Percentiles rank a stretch among this genome's conserved stretches.
Evolutionary conservation across 2,329 filamentous ascomycete genomes (phyloP).

Genomic region (Colletotrichum sp.): DNA sequence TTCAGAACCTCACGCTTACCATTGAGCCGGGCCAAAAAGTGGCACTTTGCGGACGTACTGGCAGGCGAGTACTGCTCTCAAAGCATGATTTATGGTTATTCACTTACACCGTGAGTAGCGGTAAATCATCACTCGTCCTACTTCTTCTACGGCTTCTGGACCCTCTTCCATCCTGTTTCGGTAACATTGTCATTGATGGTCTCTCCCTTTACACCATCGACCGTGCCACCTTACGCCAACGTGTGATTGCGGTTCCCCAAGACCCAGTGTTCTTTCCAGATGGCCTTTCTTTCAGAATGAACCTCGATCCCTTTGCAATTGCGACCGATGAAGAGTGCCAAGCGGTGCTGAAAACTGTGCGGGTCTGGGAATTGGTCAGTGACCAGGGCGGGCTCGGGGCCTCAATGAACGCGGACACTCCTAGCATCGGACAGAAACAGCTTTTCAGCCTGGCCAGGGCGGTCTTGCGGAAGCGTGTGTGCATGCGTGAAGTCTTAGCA

Average conservation of each 20-base stretch:
- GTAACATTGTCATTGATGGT: constrained; percentile 41
- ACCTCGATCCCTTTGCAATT: constrained; percentile 43
- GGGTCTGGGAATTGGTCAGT: background rate
- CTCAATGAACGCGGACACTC: background rate
- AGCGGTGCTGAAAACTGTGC: constrained; percentile 26
- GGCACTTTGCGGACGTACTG: constrained; percentile 39
- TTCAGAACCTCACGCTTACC: background rate
- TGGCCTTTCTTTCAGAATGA: constrained; percentile 35
- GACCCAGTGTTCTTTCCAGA: constrained; percentile 56
- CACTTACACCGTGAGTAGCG: constrained; percentile 27
- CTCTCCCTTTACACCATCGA: constrained; percentile 40
- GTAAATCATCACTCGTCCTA: constrained; percentile 47
- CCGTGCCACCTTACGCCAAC: constrained; percentile 45
- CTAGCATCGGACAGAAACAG: constrained; percentile 15
- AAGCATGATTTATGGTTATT: background rate
- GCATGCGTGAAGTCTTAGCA: background rate
- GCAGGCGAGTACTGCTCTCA: constrained; percentile 13
- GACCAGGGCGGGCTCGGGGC: background rate
- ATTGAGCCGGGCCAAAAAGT: constrained; percentile 35
- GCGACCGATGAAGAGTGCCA: constrained; percentile 36
- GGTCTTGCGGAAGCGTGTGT: background rate
- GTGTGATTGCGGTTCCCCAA: constrained; percentile 56
- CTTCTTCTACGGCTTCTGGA: constrained; percentile 46
- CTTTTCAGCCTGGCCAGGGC: constrained; percentile 11
- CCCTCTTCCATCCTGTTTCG: constrained; percentile 27